Evolutionary conservation across 192 early-diverging fungal genomes (phyloP).

Genomic region (Diversispora epigaea): DNA sequence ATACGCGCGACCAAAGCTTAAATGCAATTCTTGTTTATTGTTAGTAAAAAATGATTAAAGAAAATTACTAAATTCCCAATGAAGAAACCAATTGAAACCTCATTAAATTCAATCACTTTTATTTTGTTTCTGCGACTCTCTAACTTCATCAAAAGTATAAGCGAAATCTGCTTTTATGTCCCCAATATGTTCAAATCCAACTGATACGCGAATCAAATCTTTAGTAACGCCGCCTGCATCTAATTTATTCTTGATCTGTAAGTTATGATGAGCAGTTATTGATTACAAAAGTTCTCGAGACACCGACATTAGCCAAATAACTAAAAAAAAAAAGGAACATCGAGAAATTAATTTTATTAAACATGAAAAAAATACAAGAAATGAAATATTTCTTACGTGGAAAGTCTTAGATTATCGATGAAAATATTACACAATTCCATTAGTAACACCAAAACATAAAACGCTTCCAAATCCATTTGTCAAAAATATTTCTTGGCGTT

Average conservation of each 20-base stretch:
- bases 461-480: constrained; percentile 84
- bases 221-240: constrained; percentile 73
- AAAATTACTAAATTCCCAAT: too few species aligned
- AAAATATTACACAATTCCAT: constrained; percentile 60
- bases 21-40: too few species aligned
- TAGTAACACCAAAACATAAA: constrained; percentile 71
- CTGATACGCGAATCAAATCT: constrained; percentile 80
- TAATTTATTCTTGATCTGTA: constrained; percentile 75
- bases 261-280: constrained; percentile 91
- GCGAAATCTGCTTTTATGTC: constrained; percentile 69
- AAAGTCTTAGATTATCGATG: constrained; percentile 73
- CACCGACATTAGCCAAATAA: constrained; percentile 94
- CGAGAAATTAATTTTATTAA: not conserved
- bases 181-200: constrained; percentile 81
- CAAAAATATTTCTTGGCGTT: constrained; percentile 84
- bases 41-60: too few species aligned
- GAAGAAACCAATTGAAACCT: too few species aligned
- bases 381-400: constrained; percentile 38
- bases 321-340: not conserved
- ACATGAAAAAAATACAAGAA: not conserved
- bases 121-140: not conserved
- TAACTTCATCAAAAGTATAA: constrained; percentile 45
- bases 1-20: too few species aligned
- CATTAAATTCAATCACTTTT: too few species aligned
- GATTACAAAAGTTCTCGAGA: constrained; percentile 85